phyloP scores from a whole-genome alignment of 768 basidiomycete genomes.

The Auricularia sp. region DNA sequence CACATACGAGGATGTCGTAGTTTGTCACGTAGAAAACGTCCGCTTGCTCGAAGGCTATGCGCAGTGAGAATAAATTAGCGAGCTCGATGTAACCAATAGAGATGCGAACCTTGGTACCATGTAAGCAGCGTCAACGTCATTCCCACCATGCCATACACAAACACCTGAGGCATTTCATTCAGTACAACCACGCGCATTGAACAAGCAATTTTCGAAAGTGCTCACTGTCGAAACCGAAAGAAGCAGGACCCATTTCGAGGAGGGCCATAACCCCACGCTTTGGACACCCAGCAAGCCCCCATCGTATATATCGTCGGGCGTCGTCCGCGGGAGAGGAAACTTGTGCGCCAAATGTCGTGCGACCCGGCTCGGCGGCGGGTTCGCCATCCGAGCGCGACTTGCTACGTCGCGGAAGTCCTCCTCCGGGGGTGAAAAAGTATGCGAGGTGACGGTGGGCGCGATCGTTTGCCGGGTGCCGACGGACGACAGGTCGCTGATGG shows the following conservation, averaged over 20 bases:
- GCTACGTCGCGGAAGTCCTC: neutral
- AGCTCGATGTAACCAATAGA: neutral
- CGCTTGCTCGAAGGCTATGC: slow-evolving; percentile 47
- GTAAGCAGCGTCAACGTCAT: slow-evolving; percentile 44
- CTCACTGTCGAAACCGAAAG: slow-evolving; percentile 29
- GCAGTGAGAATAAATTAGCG: neutral
- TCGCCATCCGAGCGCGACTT: neutral
- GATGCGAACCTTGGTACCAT: slow-evolving; percentile 31
- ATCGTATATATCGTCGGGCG: neutral
- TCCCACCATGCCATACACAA: slow-evolving; percentile 42
- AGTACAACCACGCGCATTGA: neutral
- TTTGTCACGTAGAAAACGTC: slow-evolving; percentile 55
- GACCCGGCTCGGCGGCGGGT: neutral
- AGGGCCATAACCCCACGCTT: slow-evolving; percentile 41
- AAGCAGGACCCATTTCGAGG: slow-evolving; percentile 52
- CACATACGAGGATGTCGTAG: slow-evolving; percentile 24
- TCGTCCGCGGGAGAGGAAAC: neutral
- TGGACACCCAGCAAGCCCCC: slow-evolving; percentile 19
- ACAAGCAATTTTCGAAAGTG: neutral
- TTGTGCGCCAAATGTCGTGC: neutral
- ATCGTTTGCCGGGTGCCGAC: no score
- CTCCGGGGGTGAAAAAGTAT: neutral
- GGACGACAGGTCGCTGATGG: no score
- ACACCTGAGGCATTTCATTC: slow-evolving; percentile 17
- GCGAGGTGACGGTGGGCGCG: no score